A percentile compares a stretch with the other conserved stretches of the same genome.
Evolutionary conservation across 768 basidiomycete species (phyloP).

Genomic region (Xerocomellus amylosporus): DNA sequence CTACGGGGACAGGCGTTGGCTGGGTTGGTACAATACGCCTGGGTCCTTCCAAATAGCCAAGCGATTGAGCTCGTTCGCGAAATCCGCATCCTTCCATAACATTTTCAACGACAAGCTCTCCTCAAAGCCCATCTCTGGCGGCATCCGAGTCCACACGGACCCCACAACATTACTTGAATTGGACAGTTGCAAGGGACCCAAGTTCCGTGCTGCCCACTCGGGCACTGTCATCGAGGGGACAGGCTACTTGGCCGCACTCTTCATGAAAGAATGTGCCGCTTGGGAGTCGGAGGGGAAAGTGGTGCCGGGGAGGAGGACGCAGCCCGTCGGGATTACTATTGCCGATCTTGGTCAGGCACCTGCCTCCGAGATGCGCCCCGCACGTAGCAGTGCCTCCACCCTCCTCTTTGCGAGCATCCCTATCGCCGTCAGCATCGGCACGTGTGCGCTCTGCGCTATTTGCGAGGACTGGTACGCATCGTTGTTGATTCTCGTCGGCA

Average conservation of each 20-base stretch:
- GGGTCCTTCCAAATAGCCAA: slow-evolving; percentile 30
- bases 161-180: slow-evolving; percentile 19
- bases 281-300: slow-evolving; percentile 8
- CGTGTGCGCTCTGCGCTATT: slow-evolving; percentile 19
- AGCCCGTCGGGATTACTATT: slow-evolving; percentile 7
- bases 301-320: slow-evolving; percentile 10
- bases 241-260: slow-evolving; percentile 58
- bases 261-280: slow-evolving; percentile 13
- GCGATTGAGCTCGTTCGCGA: slow-evolving; percentile 19
- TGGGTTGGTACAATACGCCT: slow-evolving; percentile 37
- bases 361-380: slow-evolving; percentile 3
- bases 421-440: slow-evolving; percentile 19
- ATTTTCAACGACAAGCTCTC: background rate
- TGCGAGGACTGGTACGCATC: slow-evolving; percentile 27
- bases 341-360: slow-evolving; percentile 11
- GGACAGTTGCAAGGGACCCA: slow-evolving; percentile 41
- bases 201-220: slow-evolving; percentile 70
- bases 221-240: slow-evolving; percentile 47
- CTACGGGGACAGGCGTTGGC: slow-evolving; percentile 23
- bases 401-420: slow-evolving; percentile 18
- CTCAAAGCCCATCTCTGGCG: slow-evolving; percentile 3
- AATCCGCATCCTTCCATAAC: slow-evolving; percentile 4
- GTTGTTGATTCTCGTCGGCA: slow-evolving; percentile 28
- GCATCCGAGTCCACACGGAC: slow-evolving; percentile 8
- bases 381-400: background rate